phyloP scores from a whole-genome alignment of 75 land plant genomes.

The Sequoiadendron giganteum region DNA sequence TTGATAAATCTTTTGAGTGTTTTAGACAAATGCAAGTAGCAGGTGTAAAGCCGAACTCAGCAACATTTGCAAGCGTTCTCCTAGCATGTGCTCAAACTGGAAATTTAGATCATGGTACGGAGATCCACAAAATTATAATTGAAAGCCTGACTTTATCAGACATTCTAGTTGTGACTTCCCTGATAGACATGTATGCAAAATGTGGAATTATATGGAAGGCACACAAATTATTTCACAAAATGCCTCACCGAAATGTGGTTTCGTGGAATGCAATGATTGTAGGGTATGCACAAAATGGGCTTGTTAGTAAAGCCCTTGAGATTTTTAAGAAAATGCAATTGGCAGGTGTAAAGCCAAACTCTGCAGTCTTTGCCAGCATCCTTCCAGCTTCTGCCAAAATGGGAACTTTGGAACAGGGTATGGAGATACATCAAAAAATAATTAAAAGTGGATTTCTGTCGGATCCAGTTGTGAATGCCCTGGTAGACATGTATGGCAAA shows the following conservation, averaged over 20 bases:
- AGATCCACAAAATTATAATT: neutral
- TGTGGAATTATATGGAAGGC: conserved; percentile 13
- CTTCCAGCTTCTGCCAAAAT: conserved; percentile 15
- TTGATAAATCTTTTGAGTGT: neutral
- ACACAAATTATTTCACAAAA: conserved; percentile 5
- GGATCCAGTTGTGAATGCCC: too few relatives aligned
- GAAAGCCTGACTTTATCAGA: neutral
- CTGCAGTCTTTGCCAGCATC: conserved; percentile 2
- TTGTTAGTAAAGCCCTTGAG: neutral
- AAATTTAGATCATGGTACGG: neutral
- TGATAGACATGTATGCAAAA: conserved; percentile 25
- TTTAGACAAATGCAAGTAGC: neutral
- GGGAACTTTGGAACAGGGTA: conserved; percentile 16
- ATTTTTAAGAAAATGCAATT: conserved; percentile 17
- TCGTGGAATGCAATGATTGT: conserved; percentile 14
- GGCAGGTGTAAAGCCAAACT: conserved; percentile 9
- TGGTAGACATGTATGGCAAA: conserved; percentile 31
- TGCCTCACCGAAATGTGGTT: conserved; percentile 8
- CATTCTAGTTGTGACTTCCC: neutral
- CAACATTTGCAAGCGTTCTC: neutral
- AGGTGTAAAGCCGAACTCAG: conserved; percentile 5
- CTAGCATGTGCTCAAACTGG: neutral
- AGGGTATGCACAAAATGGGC: conserved; percentile 6
- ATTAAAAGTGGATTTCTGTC: too few relatives aligned
- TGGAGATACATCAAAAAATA: conserved; percentile 9